Base-by-base conservation (phyloP, 139 green algal species). In the Auxenochlorella pyrenoidosa region DNA sequence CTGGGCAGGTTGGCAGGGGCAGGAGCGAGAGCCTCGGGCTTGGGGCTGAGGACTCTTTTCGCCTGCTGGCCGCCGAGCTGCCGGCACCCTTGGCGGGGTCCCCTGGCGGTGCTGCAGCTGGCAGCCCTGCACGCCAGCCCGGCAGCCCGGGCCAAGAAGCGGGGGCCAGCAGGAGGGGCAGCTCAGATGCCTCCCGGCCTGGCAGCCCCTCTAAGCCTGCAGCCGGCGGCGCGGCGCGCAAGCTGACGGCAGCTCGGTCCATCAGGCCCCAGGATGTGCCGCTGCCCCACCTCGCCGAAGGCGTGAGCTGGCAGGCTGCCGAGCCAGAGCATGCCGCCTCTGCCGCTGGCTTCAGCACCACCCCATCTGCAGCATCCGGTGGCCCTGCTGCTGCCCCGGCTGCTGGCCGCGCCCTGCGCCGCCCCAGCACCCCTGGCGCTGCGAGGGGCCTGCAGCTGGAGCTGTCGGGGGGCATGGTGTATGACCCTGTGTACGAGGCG, bases 241-340 rank as follows among this genome's bases (percentile, higher is more conserved):
- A 85, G 80, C 63, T 85, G 28, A 85, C 80, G 1, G 80, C 51
- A 24, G 80, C 80, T 28, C 59, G 40, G 21, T 75, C 80, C 1
- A 32, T 85, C 26, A 13, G 43, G 12, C 80, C 80, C 0, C 32
- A 58, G 30, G 80, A 85, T 5, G 63, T 85, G 16, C 40, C 73
- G 24, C 59, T 36, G 51, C 1, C 51, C 10, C 51, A 38, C 2
- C 21, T 10, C 13, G 54, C 54, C 18, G 15, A 63, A 24, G 15
- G 54, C 15, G 54, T 4, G 54, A 24, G 54, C 54, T 2, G 12
- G 2, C 15, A 63, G 54, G 54, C 16, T 63, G 54, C 15, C 2
- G 54, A 24, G 54, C 54, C 13, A 28, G 15, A 2, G 54, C 2
- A 13, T 13, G 54, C 15, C 15, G 15, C 54, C 18, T 13, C 18